Percentiles rank a stretch among this genome's conserved stretches.
These are phyloP conservation scores for Thelonectria discophora DNA, from an alignment of 2,329 filamentous ascomycete species.

Conservation along the genomic window DNA sequence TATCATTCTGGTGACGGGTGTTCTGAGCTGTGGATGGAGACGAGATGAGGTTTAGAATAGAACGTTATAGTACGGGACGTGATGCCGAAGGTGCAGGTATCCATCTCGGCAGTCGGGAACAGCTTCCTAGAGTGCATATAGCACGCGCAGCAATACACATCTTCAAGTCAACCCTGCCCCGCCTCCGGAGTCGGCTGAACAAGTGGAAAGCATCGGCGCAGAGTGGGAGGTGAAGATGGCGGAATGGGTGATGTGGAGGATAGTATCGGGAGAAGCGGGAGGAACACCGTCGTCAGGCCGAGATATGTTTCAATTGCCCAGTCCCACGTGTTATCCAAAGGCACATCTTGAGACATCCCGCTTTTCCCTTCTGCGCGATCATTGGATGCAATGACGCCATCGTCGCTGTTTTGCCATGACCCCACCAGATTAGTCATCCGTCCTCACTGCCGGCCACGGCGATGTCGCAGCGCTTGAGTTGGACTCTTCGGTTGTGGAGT, in stretches of 20 bases:
- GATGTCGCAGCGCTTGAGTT: slow-evolving; percentile 37
- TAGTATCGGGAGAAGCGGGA: slow-evolving; percentile 4
- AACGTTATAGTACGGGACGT: background rate
- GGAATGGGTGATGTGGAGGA: background rate
- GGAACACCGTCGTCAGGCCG: background rate
- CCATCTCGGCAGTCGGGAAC: background rate
- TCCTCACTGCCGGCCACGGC: slow-evolving; percentile 32
- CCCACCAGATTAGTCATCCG: slow-evolving; percentile 39
- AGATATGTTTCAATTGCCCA: background rate
- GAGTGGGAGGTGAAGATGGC: slow-evolving; percentile 17
- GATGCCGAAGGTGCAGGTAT: background rate
- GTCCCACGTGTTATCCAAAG: slow-evolving; percentile 19
- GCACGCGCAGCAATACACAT: background rate
- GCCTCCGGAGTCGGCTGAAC: slow-evolving; percentile 21
- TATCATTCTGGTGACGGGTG: slow-evolving; percentile 43
- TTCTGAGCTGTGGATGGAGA: too few species aligned
- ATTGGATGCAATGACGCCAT: slow-evolving; percentile 39
- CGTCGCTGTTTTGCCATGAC: background rate
- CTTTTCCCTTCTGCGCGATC: slow-evolving; percentile 22
- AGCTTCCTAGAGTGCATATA: background rate
- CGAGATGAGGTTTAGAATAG: background rate
- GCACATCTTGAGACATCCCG: slow-evolving; percentile 17
- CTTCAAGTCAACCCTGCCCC: background rate
- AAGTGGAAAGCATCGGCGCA: slow-evolving; percentile 11
- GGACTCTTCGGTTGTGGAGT: slow-evolving; percentile 20